phyloP scores from a whole-genome alignment of 345 rosid species.

The Alliaria petiolata region DNA sequence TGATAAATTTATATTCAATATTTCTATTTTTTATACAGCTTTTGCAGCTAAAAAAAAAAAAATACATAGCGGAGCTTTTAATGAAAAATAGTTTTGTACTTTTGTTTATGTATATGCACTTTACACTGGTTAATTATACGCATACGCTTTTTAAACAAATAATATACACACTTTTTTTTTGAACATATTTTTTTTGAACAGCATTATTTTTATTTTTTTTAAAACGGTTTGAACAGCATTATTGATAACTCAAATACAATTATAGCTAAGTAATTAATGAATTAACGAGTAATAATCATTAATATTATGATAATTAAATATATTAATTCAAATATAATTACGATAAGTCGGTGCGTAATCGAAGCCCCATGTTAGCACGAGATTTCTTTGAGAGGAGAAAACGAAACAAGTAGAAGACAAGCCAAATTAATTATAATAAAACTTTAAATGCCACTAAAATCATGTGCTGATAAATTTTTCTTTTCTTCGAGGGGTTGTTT shows the following conservation, averaged over 20 bases:
- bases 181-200: no score
- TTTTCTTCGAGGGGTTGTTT: not conserved
- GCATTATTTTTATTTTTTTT: no score
- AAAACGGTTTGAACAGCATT: no score
- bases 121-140: no score
- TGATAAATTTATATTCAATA: not conserved
- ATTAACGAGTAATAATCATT: not conserved
- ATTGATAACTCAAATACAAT: not conserved
- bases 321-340: not conserved
- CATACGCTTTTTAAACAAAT: no score
- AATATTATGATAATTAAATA: no score
- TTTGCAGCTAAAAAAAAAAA: no score
- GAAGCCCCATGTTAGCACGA: slow-evolving; percentile 30
- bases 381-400: slow-evolving; percentile 33
- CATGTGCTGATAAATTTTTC: slow-evolving; percentile 8
- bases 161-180: no score
- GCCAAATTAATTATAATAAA: not conserved
- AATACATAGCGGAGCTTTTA: no score
- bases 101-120: no score
- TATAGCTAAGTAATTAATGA: not conserved
- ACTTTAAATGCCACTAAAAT: slow-evolving; percentile 15
- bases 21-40: not conserved
- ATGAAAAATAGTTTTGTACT: not conserved
- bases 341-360: slow-evolving; percentile 25
- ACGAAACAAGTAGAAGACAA: slow-evolving; percentile 34